phyloP scores from a whole-genome alignment of 441 rosid genomes.

The Pelargonium australe region DNA sequence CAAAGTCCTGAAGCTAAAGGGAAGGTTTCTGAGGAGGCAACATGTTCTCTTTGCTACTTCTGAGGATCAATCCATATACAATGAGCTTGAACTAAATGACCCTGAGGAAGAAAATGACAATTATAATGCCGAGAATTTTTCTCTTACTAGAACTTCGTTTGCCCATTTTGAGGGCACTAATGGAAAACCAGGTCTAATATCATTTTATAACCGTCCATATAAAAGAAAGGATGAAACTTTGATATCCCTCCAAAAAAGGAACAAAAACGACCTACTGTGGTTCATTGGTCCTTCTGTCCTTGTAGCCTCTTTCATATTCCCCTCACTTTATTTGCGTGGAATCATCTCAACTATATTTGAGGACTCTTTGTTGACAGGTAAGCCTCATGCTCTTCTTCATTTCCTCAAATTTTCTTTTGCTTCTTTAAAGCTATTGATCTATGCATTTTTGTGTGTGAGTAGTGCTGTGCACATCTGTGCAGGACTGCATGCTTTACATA shows the following conservation, averaged over 20 bases:
- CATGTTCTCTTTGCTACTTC: conserved; percentile 32
- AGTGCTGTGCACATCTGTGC: neutral
- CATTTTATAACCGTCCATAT: conserved; percentile 63
- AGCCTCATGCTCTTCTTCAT: conserved; percentile 1
- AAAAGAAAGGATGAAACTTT: conserved; percentile 32
- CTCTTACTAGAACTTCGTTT: conserved; percentile 29
- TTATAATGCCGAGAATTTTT: conserved; percentile 31
- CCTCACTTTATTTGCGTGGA: conserved; percentile 70
- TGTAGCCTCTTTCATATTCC: conserved; percentile 83
- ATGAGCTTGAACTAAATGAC: conserved; percentile 31
- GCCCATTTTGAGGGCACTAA: conserved; percentile 38
- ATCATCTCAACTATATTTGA: conserved; percentile 73
- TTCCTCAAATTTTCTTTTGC: neutral
- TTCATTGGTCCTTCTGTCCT: conserved; percentile 82
- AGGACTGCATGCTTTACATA: neutral
- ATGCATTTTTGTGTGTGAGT: neutral
- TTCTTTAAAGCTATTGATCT: neutral
- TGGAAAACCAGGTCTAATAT: conserved; percentile 76
- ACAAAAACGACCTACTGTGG: conserved; percentile 59
- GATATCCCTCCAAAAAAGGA: conserved; percentile 29
- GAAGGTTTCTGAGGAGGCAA: conserved; percentile 31
- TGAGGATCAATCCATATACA: conserved; percentile 37
- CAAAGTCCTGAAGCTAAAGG: conserved; percentile 27
- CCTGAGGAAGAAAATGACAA: conserved; percentile 30
- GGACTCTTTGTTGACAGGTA: conserved; percentile 91